Base-by-base conservation (phyloP, 2,329 filamentous ascomycete genomes). In the Coniella lustricola region DNA sequence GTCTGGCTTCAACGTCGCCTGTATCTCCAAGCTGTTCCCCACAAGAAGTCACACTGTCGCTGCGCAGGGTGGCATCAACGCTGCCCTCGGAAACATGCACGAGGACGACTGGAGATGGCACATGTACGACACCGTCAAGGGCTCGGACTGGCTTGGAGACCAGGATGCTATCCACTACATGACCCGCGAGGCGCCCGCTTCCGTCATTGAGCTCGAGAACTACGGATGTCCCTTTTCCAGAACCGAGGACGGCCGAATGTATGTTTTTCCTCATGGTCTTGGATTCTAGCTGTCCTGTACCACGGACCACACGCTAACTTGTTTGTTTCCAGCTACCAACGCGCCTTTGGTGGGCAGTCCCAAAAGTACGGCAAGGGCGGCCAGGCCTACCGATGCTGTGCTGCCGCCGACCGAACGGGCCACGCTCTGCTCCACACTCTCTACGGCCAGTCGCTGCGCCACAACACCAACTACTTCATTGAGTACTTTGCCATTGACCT, bases 391-490 rank as follows among this genome's bases (percentile, higher is more conserved):
- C 82, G 93, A 72, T 94, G 90, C 79, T 94, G 89, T 68, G 91
- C 90, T 68, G 93, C 90, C 53, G 93, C 91, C 59, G 93, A 98
- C 69, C 81, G 91, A 78, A 97, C 93, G 55, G 93, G 93, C 56
- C 93, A 98, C 72, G 93, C 93, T 62, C 86, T 98, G 59, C 82
- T 98, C 45, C 93, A 98, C 79, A 98, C 93, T 21, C 87, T 98
- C 57, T 98, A 97, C 72, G 93, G 93, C 62, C 91, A 96, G 75
- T 96, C 90, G 46, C 81, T 97, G 54, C 80, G 88, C 65, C 90
- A 97, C 79, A 95, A 96, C 79, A 96, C 91, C 65, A 96, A 96
- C 77, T 98, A 96, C 80, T 97, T 98, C 74, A 96, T 98, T 69
- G 93, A 97, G 73, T 97, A 90, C 79, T 98, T 97, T 68, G 93